Percentiles rank a stretch among this genome's conserved stretches.
Conservation (phyloP, 495 filamentous ascomycete species). For the Podospora fimiseda region DNA sequence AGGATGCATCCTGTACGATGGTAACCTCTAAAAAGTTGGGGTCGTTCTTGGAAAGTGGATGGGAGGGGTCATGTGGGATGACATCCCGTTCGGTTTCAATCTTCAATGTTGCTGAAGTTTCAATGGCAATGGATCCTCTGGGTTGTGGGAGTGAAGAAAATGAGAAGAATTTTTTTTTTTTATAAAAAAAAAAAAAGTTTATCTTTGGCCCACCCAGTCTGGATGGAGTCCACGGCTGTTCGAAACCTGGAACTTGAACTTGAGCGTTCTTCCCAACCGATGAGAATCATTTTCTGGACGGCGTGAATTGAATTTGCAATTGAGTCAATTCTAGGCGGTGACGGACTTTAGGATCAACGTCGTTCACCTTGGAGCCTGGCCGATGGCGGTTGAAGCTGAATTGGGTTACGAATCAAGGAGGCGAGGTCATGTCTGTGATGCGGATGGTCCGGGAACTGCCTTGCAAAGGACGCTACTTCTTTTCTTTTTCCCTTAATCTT, state of each 20-base stretch:
- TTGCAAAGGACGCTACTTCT: background rate
- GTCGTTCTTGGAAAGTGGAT: background rate
- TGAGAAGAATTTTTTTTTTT: background rate
- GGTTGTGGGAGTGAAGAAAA: background rate
- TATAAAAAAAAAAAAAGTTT: background rate
- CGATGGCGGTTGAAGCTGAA: background rate
- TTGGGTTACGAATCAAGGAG: slow-evolving; percentile 1
- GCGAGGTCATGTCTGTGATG: background rate
- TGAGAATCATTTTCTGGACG: background rate
- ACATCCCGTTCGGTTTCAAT: background rate
- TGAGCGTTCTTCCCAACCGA: background rate
- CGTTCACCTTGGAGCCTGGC: background rate
- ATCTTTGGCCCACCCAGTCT: no score
- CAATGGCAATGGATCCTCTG: background rate
- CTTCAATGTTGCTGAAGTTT: background rate
- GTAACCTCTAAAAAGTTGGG: background rate
- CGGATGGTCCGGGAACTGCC: slow-evolving; percentile 10
- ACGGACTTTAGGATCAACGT: no score
- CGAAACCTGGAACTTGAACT: no score
- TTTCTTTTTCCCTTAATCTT: background rate
- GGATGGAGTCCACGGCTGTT: no score
- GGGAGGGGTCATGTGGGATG: background rate
- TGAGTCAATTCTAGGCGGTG: background rate
- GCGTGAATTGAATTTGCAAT: background rate
- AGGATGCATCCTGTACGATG: no score